Evolutionary conservation across 345 rosid species (phyloP).

Genomic region (Psidium guajava): DNA sequence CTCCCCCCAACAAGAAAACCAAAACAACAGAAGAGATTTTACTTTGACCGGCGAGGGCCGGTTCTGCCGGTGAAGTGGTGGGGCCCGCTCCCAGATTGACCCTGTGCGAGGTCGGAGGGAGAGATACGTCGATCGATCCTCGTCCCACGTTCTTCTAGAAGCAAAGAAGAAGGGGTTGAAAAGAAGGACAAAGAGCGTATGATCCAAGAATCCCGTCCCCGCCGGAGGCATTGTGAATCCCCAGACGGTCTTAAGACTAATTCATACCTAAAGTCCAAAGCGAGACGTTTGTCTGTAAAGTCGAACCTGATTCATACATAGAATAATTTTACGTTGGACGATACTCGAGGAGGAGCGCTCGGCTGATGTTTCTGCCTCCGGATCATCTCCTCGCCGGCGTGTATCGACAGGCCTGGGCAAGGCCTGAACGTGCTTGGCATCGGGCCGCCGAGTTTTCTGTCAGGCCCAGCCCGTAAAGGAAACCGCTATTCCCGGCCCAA

Average conservation of each 20-base stretch:
- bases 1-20: neutral
- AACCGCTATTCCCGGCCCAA: neutral
- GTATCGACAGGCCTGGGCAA: neutral
- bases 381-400: neutral
- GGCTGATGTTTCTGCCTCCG: neutral
- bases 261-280: neutral
- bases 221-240: neutral
- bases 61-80: neutral
- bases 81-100: neutral
- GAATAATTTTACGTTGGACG: neutral
- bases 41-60: neutral
- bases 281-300: neutral
- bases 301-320: neutral
- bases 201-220: neutral
- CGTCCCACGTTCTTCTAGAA: neutral
- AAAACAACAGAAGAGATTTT: neutral
- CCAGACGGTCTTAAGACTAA: neutral
- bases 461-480: neutral
- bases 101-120: neutral
- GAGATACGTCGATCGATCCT: neutral
- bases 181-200: neutral
- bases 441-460: neutral
- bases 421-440: neutral
- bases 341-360: neutral
- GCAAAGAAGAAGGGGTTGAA: neutral